Evolutionary conservation across 768 basidiomycete species (phyloP).

Genomic region (Leucosporidium yakuticum): DNA sequence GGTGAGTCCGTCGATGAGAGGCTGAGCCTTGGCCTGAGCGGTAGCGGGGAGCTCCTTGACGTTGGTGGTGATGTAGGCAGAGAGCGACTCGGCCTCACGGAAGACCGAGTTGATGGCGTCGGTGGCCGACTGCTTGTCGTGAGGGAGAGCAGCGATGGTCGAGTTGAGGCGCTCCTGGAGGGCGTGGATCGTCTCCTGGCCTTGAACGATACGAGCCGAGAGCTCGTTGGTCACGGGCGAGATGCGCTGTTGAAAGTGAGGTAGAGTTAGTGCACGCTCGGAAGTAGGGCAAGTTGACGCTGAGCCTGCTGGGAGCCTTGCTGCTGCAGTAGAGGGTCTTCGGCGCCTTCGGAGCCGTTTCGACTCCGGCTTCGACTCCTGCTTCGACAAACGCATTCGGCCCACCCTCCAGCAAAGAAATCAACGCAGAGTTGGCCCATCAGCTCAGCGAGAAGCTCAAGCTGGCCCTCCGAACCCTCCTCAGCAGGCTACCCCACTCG

Average conservation of each 20-base stretch:
- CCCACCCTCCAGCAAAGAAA: no score
- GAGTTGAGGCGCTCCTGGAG: slow-evolving; percentile 23
- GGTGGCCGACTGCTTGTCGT: neutral
- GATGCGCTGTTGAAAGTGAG: slow-evolving; percentile 9
- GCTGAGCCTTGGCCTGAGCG: neutral
- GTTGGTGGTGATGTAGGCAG: neutral
- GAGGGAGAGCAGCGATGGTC: slow-evolving; percentile 5
- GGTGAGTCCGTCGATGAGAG: neutral
- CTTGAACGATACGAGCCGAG: slow-evolving; percentile 7
- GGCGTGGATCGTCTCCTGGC: slow-evolving; percentile 11
- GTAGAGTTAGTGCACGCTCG: no score
- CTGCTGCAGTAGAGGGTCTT: no score
- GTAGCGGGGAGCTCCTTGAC: slow-evolving; percentile 3
- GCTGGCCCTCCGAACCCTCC: neutral
- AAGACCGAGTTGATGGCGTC: neutral
- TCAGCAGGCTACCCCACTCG: neutral
- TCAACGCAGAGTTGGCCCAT: no score
- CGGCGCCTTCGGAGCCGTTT: no score
- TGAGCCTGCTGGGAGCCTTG: no score
- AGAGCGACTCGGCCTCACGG: neutral
- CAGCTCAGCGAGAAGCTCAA: neutral
- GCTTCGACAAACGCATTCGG: no score
- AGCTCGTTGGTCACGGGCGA: slow-evolving; percentile 10
- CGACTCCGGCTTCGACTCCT: no score
- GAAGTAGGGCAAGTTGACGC: neutral